phyloP scores from a whole-genome alignment of 2,329 filamentous ascomycete genomes.

The Botrytis porri region DNA sequence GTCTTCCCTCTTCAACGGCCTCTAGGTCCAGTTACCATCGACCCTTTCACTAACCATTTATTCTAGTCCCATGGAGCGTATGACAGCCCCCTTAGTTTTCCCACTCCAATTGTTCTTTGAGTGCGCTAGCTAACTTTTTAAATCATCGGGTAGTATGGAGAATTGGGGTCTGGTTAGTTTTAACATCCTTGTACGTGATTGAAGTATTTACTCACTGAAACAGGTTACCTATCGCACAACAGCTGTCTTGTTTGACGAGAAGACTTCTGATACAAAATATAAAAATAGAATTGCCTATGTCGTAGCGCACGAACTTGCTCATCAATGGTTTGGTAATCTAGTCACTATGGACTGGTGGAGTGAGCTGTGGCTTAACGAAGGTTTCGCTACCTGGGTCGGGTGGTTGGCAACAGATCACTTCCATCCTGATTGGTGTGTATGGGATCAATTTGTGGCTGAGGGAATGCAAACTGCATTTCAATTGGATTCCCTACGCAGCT shows the following conservation, averaged over 20 bases:
- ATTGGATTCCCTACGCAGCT: conserved; percentile 85
- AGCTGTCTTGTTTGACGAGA: conserved; percentile 92
- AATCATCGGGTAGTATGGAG: conserved; percentile 48
- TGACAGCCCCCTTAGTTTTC: conserved; percentile 36
- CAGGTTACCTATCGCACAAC: conserved; percentile 89
- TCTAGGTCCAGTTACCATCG: not conserved
- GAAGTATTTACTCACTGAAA: not conserved
- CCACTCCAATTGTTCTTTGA: not conserved
- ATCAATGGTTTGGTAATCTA: conserved; percentile 94
- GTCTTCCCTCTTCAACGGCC: not conserved
- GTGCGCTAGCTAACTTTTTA: not conserved
- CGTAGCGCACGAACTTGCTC: conserved; percentile 94
- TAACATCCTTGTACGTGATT: conserved; percentile 23
- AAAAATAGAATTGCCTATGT: conserved; percentile 95
- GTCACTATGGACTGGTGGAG: conserved; percentile 98
- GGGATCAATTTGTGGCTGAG: conserved; percentile 96
- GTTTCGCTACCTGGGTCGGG: conserved; percentile 97
- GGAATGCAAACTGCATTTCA: conserved; percentile 88
- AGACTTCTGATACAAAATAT: conserved; percentile 83
- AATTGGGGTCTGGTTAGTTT: conserved; percentile 92
- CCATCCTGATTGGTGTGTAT: conserved; percentile 96
- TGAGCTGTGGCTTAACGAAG: conserved; percentile 91
- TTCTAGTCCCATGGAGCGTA: conserved; percentile 66
- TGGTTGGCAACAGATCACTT: conserved; percentile 76
- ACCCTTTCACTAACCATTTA: conserved; percentile 41